Percentiles rank a stretch among this genome's conserved stretches.
Conservation (phyloP, 495 filamentous ascomycete genomes). For the Umbilicaria muhlenbergii region DNA sequence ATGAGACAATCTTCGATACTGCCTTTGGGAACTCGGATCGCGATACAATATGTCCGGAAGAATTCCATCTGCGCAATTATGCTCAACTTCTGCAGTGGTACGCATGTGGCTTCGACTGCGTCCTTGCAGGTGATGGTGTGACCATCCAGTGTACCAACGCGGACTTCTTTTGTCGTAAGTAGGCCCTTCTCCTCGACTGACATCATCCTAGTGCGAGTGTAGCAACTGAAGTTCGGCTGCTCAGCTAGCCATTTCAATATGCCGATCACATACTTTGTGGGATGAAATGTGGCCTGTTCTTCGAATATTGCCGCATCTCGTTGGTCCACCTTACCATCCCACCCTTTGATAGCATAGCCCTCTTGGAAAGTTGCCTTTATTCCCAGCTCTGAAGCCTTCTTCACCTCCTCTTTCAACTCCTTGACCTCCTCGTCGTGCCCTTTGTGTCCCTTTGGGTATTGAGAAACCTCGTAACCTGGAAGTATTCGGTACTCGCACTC, state of each 20-base stretch:
- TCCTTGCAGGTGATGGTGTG: constrained; percentile 30
- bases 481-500: constrained; percentile 40
- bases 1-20: constrained; percentile 35
- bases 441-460: constrained; percentile 19
- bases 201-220: constrained; percentile 31
- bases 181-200: constrained; percentile 29
- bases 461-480: constrained; percentile 28
- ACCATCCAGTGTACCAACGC: constrained; percentile 27
- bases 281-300: constrained; percentile 42
- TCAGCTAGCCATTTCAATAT: constrained; percentile 31
- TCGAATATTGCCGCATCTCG: constrained; percentile 29
- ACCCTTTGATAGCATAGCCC: constrained; percentile 23
- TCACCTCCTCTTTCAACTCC: constrained; percentile 23
- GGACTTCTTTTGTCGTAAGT: constrained; percentile 14
- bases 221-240: constrained; percentile 37
- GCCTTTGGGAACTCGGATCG: constrained; percentile 34
- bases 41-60: constrained; percentile 40
- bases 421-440: constrained; percentile 25
- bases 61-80: constrained; percentile 34
- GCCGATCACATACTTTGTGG: constrained; percentile 37
- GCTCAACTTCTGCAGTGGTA: constrained; percentile 38
- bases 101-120: constrained; percentile 37
- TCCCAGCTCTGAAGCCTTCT: constrained; percentile 25
- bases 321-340: constrained; percentile 32
- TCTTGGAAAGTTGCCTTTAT: constrained; percentile 26